A percentile compares a stretch with the other conserved stretches of the same genome.
These are phyloP conservation scores for Kwoniella sp. DNA, from an alignment of 768 basidiomycete genomes.

Conservation along the genomic window DNA sequence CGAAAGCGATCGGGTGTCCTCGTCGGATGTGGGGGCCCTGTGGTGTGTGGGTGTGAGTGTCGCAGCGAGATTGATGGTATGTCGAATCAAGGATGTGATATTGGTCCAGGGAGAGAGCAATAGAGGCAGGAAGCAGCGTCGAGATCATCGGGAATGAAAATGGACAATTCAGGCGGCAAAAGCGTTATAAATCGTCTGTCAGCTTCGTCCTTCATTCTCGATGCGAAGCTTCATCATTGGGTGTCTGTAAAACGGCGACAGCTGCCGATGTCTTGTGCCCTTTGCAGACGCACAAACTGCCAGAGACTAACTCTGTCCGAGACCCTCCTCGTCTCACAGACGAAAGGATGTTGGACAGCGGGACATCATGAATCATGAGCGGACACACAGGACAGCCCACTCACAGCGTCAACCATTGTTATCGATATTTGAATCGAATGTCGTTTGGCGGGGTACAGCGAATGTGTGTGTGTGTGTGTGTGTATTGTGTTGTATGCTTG, in stretches of 20 bases:
- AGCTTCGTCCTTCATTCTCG: background rate
- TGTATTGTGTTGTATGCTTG: too few relatives aligned
- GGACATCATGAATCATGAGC: conserved; percentile 1
- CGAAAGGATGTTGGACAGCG: conserved; percentile 3
- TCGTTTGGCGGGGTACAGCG: too few relatives aligned
- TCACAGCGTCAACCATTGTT: conserved; percentile 25
- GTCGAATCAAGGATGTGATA: background rate
- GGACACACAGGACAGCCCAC: background rate
- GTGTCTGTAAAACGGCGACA: too few relatives aligned
- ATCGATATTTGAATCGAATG: background rate
- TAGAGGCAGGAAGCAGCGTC: background rate
- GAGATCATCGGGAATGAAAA: too few relatives aligned
- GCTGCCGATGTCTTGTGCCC: too few relatives aligned
- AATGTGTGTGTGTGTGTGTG: too few relatives aligned
- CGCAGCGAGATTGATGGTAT: background rate
- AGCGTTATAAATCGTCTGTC: background rate
- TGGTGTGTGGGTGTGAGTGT: background rate
- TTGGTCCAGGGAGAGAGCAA: background rate
- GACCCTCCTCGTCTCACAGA: too few relatives aligned
- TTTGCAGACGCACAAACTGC: too few relatives aligned
- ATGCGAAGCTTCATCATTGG: too few relatives aligned
- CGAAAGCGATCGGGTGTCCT: conserved; percentile 55
- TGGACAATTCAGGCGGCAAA: background rate
- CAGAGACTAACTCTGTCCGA: too few relatives aligned
- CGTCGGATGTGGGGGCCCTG: conserved; percentile 44